These are phyloP conservation scores for Suhomyces kilbournensis DNA, from an alignment of 805 yeast species.

Conservation along the genomic window DNA sequence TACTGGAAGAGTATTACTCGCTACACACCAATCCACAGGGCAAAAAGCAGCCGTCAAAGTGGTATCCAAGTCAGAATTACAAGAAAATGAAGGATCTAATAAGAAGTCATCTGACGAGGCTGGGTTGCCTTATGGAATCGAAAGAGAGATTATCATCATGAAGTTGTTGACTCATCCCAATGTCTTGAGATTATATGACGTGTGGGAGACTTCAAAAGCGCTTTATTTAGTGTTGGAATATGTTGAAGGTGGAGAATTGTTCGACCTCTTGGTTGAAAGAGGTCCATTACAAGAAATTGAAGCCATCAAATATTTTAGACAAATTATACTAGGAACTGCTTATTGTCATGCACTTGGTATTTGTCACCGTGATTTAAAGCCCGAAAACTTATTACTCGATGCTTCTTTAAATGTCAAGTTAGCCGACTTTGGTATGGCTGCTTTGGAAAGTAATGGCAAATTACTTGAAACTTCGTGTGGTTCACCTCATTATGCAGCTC, in stretches of 20 bases:
- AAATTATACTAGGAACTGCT: constrained; percentile 73
- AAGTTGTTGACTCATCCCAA: constrained; percentile 91
- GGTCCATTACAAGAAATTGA: constrained; percentile 72
- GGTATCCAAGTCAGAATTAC: constrained; percentile 61
- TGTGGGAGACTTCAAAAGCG: constrained; percentile 95
- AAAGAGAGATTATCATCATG: constrained; percentile 96
- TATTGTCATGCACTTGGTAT: constrained; percentile 80
- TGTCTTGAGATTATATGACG: constrained; percentile 90
- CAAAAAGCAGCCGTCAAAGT: constrained; percentile 82
- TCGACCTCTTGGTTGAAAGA: constrained; percentile 66
- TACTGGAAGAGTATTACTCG: constrained; percentile 74
- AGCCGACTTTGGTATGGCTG: constrained; percentile 91
- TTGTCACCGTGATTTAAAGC: constrained; percentile 78
- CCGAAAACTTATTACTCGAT: constrained; percentile 73
- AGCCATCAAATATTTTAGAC: constrained; percentile 74
- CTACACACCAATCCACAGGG: constrained; percentile 66
- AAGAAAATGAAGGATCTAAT: constrained; percentile 25
- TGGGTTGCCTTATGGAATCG: constrained; percentile 91
- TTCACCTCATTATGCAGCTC: constrained; percentile 86
- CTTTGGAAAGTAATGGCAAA: constrained; percentile 68
- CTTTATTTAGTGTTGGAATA: constrained; percentile 75
- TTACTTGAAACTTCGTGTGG: constrained; percentile 81
- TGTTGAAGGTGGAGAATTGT: constrained; percentile 86
- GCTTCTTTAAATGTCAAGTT: constrained; percentile 65
- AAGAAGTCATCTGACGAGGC: constrained; percentile 42